Percentiles rank a stretch among this genome's conserved stretches.
phyloP scores from a whole-genome alignment of 441 rosid genomes.

The Capsella rubella region DNA sequence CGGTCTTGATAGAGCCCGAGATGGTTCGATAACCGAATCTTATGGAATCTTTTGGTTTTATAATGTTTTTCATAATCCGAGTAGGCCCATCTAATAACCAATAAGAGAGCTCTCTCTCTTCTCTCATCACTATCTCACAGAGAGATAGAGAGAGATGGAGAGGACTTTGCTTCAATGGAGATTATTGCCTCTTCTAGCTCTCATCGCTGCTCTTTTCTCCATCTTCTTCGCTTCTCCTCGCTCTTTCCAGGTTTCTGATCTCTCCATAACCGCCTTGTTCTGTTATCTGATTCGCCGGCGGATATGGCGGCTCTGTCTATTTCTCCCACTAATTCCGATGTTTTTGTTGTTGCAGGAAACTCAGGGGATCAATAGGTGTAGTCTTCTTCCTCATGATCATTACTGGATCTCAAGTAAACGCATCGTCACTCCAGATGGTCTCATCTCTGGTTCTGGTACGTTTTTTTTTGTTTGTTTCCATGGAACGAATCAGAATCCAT shows the following conservation, averaged over 20 bases:
- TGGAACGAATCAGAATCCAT: neutral
- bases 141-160: slow-evolving; percentile 32
- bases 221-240: slow-evolving; percentile 53
- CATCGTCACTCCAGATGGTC: slow-evolving; percentile 71
- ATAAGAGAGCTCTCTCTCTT: slow-evolving; percentile 18
- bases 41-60: slow-evolving; percentile 15
- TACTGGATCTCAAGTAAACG: slow-evolving; percentile 81
- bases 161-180: slow-evolving; percentile 63
- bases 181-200: slow-evolving; percentile 58
- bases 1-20: slow-evolving; percentile 25
- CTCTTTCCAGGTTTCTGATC: slow-evolving; percentile 47
- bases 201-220: slow-evolving; percentile 52
- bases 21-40: slow-evolving; percentile 22
- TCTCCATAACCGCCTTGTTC: neutral
- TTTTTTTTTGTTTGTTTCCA: neutral
- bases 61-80: neutral
- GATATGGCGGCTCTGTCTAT: slow-evolving; percentile 22
- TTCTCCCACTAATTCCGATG: slow-evolving; percentile 17
- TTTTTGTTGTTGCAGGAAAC: slow-evolving; percentile 5
- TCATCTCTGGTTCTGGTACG: slow-evolving; percentile 87
- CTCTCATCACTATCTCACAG: neutral
- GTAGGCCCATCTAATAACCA: slow-evolving; percentile 32
- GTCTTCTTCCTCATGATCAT: slow-evolving; percentile 72
- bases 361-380: slow-evolving; percentile 51
- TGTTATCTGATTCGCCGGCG: slow-evolving; percentile 9